A percentile compares a stretch with the other conserved stretches of the same genome.
phyloP scores from a whole-genome alignment of 768 basidiomycete genomes.

The Leccinum barrowsii region DNA sequence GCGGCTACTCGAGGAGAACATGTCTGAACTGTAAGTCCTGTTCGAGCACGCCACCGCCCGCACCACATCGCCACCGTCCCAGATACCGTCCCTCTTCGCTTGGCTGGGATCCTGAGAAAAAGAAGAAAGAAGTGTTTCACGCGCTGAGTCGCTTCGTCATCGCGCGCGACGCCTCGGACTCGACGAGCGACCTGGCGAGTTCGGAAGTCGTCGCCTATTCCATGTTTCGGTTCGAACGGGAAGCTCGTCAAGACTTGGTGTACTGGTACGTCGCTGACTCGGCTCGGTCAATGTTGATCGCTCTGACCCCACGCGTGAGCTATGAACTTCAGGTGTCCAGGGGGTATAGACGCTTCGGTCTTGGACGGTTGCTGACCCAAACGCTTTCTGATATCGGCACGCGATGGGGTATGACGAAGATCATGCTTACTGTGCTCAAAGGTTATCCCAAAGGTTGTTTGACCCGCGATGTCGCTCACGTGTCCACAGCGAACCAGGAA shows the following conservation, averaged over 20 bases:
- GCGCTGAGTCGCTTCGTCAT: conserved; percentile 58
- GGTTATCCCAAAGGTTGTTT: conserved; percentile 37
- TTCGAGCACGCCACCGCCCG: background rate
- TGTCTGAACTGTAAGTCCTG: conserved; percentile 40
- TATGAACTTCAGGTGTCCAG: conserved; percentile 72
- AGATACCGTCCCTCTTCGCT: conserved; percentile 59
- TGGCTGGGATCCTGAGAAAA: conserved; percentile 60
- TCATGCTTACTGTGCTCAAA: conserved; percentile 75
- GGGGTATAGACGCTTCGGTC: conserved; percentile 44
- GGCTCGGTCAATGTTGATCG: background rate
- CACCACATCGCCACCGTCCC: background rate
- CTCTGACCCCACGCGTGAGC: conserved; percentile 34
- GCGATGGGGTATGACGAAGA: conserved; percentile 58
- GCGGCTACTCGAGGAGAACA: conserved; percentile 52
- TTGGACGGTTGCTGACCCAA: conserved; percentile 55
- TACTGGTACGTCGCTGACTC: conserved; percentile 57
- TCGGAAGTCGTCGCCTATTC: conserved; percentile 38
- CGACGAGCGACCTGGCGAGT: conserved; percentile 5
- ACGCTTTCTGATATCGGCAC: conserved; percentile 48
- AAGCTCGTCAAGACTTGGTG: conserved; percentile 53
- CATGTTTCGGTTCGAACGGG: conserved; percentile 74
- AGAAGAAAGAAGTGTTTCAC: conserved; percentile 60
- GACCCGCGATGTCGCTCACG: conserved; percentile 5
- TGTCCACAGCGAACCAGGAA: conserved; percentile 38
- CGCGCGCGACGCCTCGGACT: conserved; percentile 22